phyloP scores from a whole-genome alignment of 345 rosid genomes.

The Sisymbrium altissimum region DNA sequence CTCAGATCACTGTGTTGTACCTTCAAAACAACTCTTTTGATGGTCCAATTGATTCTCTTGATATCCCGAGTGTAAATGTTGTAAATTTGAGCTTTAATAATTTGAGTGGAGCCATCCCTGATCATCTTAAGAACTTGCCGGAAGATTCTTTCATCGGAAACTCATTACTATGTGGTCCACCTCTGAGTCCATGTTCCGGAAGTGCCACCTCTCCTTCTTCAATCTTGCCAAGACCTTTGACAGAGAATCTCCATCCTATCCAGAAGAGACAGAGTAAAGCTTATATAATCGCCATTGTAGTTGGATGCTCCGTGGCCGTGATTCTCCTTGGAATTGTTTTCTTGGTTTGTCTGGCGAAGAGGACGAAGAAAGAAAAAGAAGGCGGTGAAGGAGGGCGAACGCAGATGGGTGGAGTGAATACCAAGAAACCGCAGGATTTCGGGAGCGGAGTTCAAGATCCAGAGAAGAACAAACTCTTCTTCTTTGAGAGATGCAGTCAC shows the following conservation, averaged over 20 bases:
- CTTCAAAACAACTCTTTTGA: conserved; percentile 56
- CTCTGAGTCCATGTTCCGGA: conserved; percentile 43
- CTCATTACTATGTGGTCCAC: conserved; percentile 56
- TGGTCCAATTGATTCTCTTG: conserved; percentile 47
- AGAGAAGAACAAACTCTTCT: conserved; percentile 76
- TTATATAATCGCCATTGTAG: conserved; percentile 45
- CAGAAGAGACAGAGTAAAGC: conserved; percentile 39
- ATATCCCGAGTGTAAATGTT: conserved; percentile 45
- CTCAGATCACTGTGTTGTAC: conserved; percentile 40
- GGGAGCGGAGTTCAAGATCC: conserved; percentile 90
- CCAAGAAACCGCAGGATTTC: conserved; percentile 57
- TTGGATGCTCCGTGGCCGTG: conserved; percentile 43
- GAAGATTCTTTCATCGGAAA: conserved; percentile 56
- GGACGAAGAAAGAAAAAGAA: conserved; percentile 20
- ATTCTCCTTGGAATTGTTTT: conserved; percentile 38
- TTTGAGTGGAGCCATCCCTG: conserved; percentile 65
- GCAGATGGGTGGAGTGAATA: conserved; percentile 38
- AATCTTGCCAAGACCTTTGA: conserved; percentile 32
- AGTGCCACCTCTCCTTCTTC: conserved; percentile 34
- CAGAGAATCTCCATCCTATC: conserved; percentile 27
- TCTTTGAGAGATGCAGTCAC: conserved; percentile 62
- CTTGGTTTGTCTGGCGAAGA: conserved; percentile 43
- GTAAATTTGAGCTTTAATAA: conserved; percentile 62
- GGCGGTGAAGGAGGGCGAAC: conserved; percentile 30
- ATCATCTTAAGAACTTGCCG: conserved; percentile 44